Conservation (phyloP, 306 rosid species). For the Vigna trinervia region DNA sequence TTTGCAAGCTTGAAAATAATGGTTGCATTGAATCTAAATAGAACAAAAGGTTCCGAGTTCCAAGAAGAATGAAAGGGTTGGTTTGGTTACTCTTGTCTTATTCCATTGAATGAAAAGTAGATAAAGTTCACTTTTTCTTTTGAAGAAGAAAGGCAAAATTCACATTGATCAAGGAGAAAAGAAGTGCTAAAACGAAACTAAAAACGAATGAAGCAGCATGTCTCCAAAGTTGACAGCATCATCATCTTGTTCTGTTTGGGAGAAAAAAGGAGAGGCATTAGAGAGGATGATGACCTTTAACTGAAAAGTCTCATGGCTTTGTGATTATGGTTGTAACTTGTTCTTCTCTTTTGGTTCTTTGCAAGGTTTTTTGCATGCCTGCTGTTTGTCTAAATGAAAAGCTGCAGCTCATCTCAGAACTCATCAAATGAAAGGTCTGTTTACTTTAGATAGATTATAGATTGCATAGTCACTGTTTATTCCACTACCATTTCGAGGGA, state of each 20-base stretch:
- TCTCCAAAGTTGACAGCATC: constrained; percentile 36
- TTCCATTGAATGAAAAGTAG: constrained; percentile 13
- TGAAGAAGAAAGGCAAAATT: background rate
- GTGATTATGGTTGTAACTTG: constrained; percentile 28
- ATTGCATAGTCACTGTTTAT: constrained; percentile 40
- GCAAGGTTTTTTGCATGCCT: constrained; percentile 39
- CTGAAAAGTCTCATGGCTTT: constrained; percentile 43
- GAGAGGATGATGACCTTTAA: constrained; percentile 34
- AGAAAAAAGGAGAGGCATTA: background rate
- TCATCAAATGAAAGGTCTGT: constrained; percentile 49
- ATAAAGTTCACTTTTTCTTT: background rate
- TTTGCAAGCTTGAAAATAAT: background rate
- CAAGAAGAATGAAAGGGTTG: constrained; percentile 23
- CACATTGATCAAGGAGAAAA: constrained; percentile 20
- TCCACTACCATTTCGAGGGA: constrained; percentile 28
- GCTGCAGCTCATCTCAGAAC: constrained; percentile 40
- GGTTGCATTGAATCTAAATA: background rate
- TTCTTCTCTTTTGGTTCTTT: constrained; percentile 32
- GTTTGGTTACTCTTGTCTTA: constrained; percentile 12
- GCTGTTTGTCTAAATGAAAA: constrained; percentile 23
- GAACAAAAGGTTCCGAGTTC: constrained; percentile 1
- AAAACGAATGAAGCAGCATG: constrained; percentile 13
- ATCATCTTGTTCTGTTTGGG: constrained; percentile 8
- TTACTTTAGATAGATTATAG: constrained; percentile 41
- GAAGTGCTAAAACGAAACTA: background rate